These are phyloP conservation scores for Jaminaea rosea DNA, from an alignment of 1,284 basidiomycete species.

Conservation along the genomic window DNA sequence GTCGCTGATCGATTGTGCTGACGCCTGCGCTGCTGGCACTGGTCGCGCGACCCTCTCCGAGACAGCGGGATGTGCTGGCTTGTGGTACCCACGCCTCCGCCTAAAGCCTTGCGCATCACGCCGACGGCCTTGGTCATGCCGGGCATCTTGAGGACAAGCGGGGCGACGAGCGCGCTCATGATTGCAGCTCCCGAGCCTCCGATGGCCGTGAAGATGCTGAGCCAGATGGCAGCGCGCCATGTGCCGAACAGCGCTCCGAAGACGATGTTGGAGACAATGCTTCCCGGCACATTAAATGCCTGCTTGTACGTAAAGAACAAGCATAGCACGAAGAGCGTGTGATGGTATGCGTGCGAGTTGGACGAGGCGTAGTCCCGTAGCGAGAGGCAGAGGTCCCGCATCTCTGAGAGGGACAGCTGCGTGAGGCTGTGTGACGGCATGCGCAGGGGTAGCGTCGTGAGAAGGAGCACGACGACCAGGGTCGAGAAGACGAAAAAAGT, in stretches of 20 bases:
- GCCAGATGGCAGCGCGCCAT: constrained; percentile 35
- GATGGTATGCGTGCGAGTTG: constrained; percentile 19
- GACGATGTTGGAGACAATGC: constrained; percentile 44
- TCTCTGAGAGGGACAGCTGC: constrained; percentile 38
- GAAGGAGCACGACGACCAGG: constrained; percentile 25
- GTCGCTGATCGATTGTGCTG: not conserved
- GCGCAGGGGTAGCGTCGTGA: constrained; percentile 38
- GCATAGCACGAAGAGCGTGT: constrained; percentile 35
- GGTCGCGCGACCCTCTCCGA: too few species aligned
- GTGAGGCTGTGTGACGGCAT: constrained; percentile 35
- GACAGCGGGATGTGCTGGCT: not conserved
- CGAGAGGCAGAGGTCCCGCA: constrained; percentile 31
- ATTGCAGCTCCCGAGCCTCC: constrained; percentile 43
- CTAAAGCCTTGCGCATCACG: constrained; percentile 33
- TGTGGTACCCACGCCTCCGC: not conserved
- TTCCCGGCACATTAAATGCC: constrained; percentile 41
- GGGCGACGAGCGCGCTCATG: constrained; percentile 29
- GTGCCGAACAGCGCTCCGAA: constrained; percentile 46
- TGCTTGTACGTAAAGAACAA: constrained; percentile 45
- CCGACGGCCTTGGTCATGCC: constrained; percentile 34
- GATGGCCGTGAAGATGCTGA: constrained; percentile 36
- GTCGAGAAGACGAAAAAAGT: constrained; percentile 35
- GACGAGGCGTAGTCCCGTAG: constrained; percentile 34
- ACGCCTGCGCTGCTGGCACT: not conserved
- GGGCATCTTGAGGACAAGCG: constrained; percentile 30